Conservation (phyloP, 352 stramenopile species). For the Globisporangium nodosum region DNA sequence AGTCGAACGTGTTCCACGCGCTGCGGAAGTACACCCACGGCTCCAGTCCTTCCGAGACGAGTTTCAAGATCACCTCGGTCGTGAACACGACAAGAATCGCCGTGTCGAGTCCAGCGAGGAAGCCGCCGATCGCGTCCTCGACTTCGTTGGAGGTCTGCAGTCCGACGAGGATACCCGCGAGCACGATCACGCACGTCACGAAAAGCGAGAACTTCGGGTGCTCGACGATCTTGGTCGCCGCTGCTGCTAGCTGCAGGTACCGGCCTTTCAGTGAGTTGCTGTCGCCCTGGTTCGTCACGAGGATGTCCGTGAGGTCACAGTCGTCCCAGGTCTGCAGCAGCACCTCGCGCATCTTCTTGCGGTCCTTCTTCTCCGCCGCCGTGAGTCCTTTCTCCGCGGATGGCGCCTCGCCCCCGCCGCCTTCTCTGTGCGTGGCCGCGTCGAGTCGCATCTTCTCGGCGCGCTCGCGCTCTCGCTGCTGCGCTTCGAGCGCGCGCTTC, state of each 20-base stretch:
- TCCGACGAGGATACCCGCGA: conserved; percentile 71
- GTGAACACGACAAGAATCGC: conserved; percentile 76
- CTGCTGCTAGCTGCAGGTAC: conserved; percentile 37
- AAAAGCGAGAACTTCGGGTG: conserved; percentile 54
- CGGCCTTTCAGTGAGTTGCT: conserved; percentile 37
- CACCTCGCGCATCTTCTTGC: conserved; percentile 70
- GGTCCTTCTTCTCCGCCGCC: conserved; percentile 43
- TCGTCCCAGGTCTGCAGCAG: conserved; percentile 75
- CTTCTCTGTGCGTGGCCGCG: conserved; percentile 4
- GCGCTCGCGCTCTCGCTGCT: conserved; percentile 36
- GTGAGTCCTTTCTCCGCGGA: conserved; percentile 43
- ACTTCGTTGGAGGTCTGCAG: conserved; percentile 64
- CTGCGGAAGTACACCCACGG: conserved; percentile 75
- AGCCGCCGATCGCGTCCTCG: conserved; percentile 36
- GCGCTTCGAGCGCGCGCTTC: conserved; percentile 46
- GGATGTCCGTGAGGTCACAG: conserved; percentile 60
- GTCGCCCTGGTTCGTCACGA: conserved; percentile 42
- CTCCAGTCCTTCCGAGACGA: conserved; percentile 67
- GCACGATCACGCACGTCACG: conserved; percentile 73
- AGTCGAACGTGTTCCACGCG: conserved; percentile 81
- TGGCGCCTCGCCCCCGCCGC: background rate
- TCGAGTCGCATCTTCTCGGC: conserved; percentile 27
- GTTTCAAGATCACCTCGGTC: conserved; percentile 68
- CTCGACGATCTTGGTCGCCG: conserved; percentile 49
- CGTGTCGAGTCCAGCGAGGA: conserved; percentile 48